Conservation (phyloP, 176 grass and related monocot genomes). For the Eremochloa ophiuroides region DNA sequence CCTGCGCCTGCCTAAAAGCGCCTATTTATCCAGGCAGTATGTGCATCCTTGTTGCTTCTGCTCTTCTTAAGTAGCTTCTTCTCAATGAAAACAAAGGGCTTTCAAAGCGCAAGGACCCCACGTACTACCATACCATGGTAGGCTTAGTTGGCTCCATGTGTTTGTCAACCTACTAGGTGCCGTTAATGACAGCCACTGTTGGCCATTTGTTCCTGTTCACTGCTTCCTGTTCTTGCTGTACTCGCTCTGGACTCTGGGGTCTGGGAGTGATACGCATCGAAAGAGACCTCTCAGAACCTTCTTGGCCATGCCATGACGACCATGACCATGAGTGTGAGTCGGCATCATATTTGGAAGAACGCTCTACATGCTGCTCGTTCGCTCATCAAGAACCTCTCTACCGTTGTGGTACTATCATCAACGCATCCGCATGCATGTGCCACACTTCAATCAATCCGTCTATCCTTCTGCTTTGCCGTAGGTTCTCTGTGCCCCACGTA, state of each 20-base stretch:
- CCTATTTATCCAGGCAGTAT: constrained; percentile 17
- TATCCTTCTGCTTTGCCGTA: constrained; percentile 23
- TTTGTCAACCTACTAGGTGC: neutral
- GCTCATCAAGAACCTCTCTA: neutral
- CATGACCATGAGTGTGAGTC: too few species aligned
- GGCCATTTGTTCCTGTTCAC: neutral
- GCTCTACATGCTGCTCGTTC: neutral
- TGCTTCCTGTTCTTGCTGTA: too few species aligned
- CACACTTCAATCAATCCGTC: constrained; percentile 22
- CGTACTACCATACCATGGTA: neutral
- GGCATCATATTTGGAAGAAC: too few species aligned
- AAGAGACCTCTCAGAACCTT: too few species aligned
- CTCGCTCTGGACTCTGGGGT: too few species aligned
- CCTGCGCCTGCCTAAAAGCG: constrained; percentile 7
- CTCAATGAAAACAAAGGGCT: constrained; percentile 1
- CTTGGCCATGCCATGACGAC: too few species aligned
- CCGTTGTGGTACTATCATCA: neutral
- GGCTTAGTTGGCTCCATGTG: neutral
- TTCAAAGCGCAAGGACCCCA: neutral
- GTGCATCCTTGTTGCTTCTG: constrained; percentile 12
- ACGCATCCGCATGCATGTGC: neutral
- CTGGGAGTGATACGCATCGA: too few species aligned
- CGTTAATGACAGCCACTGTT: neutral
- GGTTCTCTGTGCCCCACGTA: neutral
- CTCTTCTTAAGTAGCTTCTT: neutral